Conservation (phyloP, 345 rosid genomes). For the Toxicodendron radicans region DNA sequence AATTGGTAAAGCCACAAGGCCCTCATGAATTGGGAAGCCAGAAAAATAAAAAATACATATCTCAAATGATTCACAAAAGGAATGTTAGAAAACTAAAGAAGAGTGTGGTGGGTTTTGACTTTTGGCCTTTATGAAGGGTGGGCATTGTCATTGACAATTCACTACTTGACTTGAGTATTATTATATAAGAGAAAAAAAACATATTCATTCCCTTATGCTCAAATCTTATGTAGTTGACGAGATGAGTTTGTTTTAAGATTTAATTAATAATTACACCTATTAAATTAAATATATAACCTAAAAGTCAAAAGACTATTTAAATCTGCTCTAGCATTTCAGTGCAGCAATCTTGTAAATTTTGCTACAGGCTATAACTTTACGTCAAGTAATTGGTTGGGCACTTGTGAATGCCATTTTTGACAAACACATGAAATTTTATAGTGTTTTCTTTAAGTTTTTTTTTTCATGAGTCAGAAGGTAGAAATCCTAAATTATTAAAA, state of each 20-base stretch:
- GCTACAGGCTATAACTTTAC: neutral
- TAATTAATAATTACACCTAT: constrained; percentile 18
- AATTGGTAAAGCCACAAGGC: neutral
- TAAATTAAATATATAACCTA: neutral
- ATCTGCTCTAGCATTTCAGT: no score
- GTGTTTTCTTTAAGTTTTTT: neutral
- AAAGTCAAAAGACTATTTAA: constrained; percentile 29
- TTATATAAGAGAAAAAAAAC: neutral
- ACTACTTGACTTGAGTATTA: neutral
- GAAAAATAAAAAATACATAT: neutral
- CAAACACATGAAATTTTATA: neutral
- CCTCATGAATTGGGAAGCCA: neutral
- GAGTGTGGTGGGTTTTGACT: constrained; percentile 14
- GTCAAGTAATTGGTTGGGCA: neutral
- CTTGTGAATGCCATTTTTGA: neutral
- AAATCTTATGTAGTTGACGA: constrained; percentile 3
- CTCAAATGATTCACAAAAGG: neutral
- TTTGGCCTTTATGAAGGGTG: neutral
- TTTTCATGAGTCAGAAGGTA: neutral
- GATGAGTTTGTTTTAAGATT: constrained; percentile 12
- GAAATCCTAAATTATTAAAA: neutral
- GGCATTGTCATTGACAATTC: neutral
- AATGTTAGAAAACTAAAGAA: neutral
- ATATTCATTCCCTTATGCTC: constrained; percentile 5
- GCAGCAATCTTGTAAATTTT: neutral